These are phyloP conservation scores for Elsinoe necatrix DNA, from an alignment of 2,329 filamentous ascomycete genomes.

Conservation along the genomic window DNA sequence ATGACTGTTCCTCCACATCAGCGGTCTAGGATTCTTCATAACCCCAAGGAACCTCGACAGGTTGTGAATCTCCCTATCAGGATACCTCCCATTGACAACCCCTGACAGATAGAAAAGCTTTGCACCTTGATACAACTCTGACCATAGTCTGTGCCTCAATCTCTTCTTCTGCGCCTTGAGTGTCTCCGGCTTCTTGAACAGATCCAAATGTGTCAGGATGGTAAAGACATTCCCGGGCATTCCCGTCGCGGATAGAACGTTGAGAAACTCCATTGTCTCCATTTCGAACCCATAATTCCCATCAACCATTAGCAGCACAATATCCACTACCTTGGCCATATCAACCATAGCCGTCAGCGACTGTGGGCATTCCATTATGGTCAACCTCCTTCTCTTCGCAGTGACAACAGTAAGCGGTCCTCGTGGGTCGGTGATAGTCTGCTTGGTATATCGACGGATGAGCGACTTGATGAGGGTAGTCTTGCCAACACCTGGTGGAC, in stretches of 20 bases:
- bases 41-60: conserved; percentile 89
- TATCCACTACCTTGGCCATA: conserved; percentile 92
- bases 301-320: conserved; percentile 95
- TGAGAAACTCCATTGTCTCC: conserved; percentile 99
- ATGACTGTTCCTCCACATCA: conserved; percentile 94
- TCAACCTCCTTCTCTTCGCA: conserved; percentile 87
- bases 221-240: conserved; percentile 99
- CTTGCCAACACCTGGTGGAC: conserved; percentile 88
- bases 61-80: conserved; percentile 93
- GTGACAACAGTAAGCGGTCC: conserved; percentile 95
- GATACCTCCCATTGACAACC: conserved; percentile 93
- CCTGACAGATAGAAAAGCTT: conserved; percentile 96
- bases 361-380: conserved; percentile 91
- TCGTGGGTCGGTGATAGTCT: conserved; percentile 79
- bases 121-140: conserved; percentile 89
- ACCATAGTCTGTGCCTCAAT: conserved; percentile 93
- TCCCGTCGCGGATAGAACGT: conserved; percentile 82
- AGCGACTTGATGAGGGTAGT: conserved; percentile 92
- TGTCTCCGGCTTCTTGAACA: conserved; percentile 89
- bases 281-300: conserved; percentile 99
- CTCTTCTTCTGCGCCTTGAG: conserved; percentile 92
- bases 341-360: conserved; percentile 95
- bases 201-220: conserved; percentile 87
- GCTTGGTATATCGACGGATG: conserved; percentile 89
- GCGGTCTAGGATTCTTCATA: conserved; percentile 97